Evolutionary conservation across 805 yeast genomes (phyloP), one percentile per base, ranked within the genome.

Genomic region (Priceomyces castillae): DNA sequence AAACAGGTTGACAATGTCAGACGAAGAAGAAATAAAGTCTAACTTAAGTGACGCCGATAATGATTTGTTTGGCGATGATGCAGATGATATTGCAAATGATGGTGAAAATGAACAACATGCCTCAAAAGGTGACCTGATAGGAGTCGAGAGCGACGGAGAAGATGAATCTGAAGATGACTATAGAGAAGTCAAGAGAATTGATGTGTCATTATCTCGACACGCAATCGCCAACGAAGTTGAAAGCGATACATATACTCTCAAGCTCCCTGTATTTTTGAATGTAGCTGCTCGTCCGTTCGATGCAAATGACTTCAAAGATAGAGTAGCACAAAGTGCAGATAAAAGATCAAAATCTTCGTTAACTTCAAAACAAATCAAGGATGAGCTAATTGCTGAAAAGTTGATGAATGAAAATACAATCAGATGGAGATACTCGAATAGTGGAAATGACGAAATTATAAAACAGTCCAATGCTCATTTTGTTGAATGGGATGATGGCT

Each of bases 401-500:
- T 67, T 84, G 26, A 73, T 79, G 43, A 88, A 84, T 49, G 90
- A 86, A 56, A 92, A 90, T 62, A 89, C 97, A 0, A 73, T 94
- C 26, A 79, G 99, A 58, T 94, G 99, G 99, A 80, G 96, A 65
- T 92, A 90, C 62, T 84, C 89, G 12, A 79, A 84, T 46, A 82
- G 81, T 47, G 78, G 77, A n/a, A 69, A 75, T 41, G 82, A 81
- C 34, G 89, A 84, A 48, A 80, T 90, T 50, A 78, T 79, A 56
- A 86, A 86, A 54, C 95, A 90, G 61, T 84, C 95, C 7, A 94
- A 94, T 59, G 83, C 97, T 4, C 88, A 90, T 58, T 81, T 92
- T 44, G 77, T 94, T 28, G 86, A 88, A 61, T 94, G 99, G 99
- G 84, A 86, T 43, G 98, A 94, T 64, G 99, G 99, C 1, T 74